Conservation (phyloP, 2,329 filamentous ascomycete genomes). For the Penicillium sp. region DNA sequence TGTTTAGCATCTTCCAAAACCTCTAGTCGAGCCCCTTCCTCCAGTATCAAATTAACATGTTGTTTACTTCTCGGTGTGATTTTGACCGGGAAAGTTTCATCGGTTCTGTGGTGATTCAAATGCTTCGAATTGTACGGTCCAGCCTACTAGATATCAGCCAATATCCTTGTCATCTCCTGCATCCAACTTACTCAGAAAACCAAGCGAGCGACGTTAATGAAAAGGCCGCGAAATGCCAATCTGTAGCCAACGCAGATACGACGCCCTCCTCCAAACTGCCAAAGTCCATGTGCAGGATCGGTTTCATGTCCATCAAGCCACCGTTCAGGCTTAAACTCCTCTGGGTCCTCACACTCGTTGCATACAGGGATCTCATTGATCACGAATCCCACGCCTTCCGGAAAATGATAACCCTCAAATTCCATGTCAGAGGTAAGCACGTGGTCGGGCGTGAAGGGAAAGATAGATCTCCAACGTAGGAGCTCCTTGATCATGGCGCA, state of each 20-base stretch:
- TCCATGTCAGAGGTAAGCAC: constrained; percentile 34
- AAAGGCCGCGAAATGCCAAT: constrained; percentile 40
- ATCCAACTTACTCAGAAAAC: constrained; percentile 27
- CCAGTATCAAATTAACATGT: not conserved
- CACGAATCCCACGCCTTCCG: constrained; percentile 39
- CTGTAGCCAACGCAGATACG: constrained; percentile 45
- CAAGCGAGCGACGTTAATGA: constrained; percentile 40
- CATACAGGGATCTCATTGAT: constrained; percentile 43
- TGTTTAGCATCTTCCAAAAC: not conserved
- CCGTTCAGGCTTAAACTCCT: constrained; percentile 43
- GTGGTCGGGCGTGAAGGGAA: constrained; percentile 35
- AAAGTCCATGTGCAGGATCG: constrained; percentile 39
- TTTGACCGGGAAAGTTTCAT: constrained; percentile 38
- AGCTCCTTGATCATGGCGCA: constrained; percentile 38
- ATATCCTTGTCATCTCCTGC: not conserved
- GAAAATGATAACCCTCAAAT: constrained; percentile 39
- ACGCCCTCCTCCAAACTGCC: constrained; percentile 45
- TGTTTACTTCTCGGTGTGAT: constrained; percentile 15
- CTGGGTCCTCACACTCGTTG: constrained; percentile 39
- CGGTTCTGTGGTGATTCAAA: constrained; percentile 33
- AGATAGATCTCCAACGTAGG: constrained; percentile 40
- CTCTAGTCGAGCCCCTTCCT: not conserved
- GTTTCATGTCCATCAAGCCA: constrained; percentile 45
- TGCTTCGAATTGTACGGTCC: constrained; percentile 25
- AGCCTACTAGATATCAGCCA: constrained; percentile 23